Conservation (phyloP, 371 early-diverging fungal genomes). For the Phascolomyces articulosus region DNA sequence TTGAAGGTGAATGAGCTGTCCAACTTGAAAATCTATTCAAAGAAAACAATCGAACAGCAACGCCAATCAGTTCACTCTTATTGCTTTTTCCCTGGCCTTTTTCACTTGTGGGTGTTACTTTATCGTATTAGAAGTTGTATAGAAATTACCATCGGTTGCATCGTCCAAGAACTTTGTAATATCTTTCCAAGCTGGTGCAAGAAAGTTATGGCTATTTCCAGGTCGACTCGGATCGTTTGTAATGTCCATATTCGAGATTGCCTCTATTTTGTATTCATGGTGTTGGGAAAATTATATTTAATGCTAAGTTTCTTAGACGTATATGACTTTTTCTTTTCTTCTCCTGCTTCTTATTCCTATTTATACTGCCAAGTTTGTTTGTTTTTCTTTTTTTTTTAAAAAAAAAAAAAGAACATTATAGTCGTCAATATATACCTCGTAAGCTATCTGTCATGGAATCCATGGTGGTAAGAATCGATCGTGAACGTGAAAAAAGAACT, state of each 20-base stretch:
- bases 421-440: background rate
- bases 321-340: background rate
- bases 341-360: background rate
- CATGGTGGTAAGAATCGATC: background rate
- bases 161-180: conserved; percentile 55
- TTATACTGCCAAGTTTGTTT: no score
- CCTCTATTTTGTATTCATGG: background rate
- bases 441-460: background rate
- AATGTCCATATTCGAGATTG: background rate
- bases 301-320: no score
- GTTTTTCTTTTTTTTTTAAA: no score
- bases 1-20: conserved; percentile 64
- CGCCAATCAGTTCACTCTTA: background rate
- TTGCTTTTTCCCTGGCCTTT: no score
- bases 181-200: conserved; percentile 52
- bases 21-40: conserved; percentile 60
- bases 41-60: background rate
- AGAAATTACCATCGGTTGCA: conserved; percentile 55
- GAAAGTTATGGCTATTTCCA: background rate
- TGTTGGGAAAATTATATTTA: no score
- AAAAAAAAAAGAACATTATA: background rate
- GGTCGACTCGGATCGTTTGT: background rate
- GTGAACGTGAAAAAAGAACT: background rate
- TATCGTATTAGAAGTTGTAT: no score
- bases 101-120: no score